These are phyloP conservation scores for Hypoxylon subgilvum DNA, from an alignment of 495 filamentous ascomycete species.

Conservation along the genomic window DNA sequence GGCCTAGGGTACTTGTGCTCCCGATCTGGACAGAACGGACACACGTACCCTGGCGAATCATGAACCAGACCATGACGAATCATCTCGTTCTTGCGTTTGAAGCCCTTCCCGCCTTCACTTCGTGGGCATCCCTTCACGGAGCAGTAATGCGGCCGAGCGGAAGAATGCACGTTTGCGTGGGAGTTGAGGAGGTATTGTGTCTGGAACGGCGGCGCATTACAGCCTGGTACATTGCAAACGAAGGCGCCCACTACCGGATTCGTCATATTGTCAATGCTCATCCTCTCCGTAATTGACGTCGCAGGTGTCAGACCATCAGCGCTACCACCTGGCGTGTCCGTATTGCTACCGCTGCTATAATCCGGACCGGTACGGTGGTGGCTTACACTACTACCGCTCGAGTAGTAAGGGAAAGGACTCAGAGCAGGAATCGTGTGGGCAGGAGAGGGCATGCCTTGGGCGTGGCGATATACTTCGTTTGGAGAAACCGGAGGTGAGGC, in stretches of 20 bases:
- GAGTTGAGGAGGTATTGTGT: constrained; percentile 84
- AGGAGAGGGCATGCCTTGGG: constrained; percentile 43
- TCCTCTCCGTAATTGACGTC: constrained; percentile 51
- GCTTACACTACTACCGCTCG: constrained; percentile 17
- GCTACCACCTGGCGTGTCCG: constrained; percentile 43
- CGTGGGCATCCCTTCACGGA: constrained; percentile 79
- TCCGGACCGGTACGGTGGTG: constrained; percentile 32
- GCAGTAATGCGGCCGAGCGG: constrained; percentile 89
- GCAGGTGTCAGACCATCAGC: constrained; percentile 46
- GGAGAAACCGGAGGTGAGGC: constrained; percentile 52
- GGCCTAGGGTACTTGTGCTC: constrained; percentile 97
- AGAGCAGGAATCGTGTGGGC: constrained; percentile 31
- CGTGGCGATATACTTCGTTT: constrained; percentile 41
- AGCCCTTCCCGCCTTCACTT: constrained; percentile 85
- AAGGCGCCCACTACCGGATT: constrained; percentile 48
- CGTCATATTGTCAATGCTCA: constrained; percentile 59
- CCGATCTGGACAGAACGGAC: constrained; percentile 93
- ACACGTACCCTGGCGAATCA: constrained; percentile 93
- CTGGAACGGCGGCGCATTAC: constrained; percentile 85
- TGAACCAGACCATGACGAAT: constrained; percentile 96
- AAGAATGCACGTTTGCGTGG: constrained; percentile 96
- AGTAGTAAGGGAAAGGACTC: constrained; percentile 41
- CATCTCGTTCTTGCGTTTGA: constrained; percentile 99
- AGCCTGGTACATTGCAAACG: constrained; percentile 64
- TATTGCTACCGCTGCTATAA: constrained; percentile 39